Evolutionary conservation across 129 eudicot species (phyloP).

Genomic region (Pseudognaphalium luteoalbum): DNA sequence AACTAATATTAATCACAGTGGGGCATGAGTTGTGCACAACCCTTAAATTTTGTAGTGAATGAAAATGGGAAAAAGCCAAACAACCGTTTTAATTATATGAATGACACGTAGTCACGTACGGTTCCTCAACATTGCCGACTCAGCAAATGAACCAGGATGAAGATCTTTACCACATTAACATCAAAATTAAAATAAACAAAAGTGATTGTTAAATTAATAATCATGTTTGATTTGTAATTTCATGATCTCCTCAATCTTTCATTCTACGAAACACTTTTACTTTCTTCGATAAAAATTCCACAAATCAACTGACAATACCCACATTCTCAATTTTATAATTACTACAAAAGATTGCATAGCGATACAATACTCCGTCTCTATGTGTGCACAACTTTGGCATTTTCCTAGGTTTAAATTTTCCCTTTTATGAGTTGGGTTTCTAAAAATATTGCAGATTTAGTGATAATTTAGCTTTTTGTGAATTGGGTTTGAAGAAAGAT

Average conservation of each 20-base stretch:
- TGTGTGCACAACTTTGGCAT: slow-evolving; percentile 20
- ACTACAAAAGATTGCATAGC: not conserved
- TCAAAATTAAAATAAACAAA: slow-evolving; percentile 8
- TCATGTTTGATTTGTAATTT: not conserved
- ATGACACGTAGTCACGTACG: slow-evolving; percentile 34
- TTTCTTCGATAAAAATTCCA: slow-evolving; percentile 10
- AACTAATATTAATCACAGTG: too few species aligned
- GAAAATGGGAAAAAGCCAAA: not conserved
- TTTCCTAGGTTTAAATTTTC: not conserved
- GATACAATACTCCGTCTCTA: slow-evolving; percentile 19
- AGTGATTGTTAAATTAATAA: not conserved
- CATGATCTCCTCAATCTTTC: not conserved
- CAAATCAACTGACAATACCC: slow-evolving; percentile 9
- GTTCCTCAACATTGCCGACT: slow-evolving; percentile 25
- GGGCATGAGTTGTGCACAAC: too few species aligned
- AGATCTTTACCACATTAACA: slow-evolving; percentile 11
- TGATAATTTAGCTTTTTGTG: not conserved
- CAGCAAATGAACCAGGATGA: slow-evolving; percentile 26
- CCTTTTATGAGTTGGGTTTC: not conserved
- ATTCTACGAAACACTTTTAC: slow-evolving; percentile 19
- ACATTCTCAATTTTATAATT: slow-evolving; percentile 18
- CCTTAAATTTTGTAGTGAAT: too few species aligned
- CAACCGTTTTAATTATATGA: not conserved
- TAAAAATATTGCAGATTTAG: not conserved
- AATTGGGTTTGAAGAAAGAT: not conserved